These are phyloP conservation scores for Clitopilus hobsonii DNA, from an alignment of 768 basidiomycete genomes.

Conservation along the genomic window DNA sequence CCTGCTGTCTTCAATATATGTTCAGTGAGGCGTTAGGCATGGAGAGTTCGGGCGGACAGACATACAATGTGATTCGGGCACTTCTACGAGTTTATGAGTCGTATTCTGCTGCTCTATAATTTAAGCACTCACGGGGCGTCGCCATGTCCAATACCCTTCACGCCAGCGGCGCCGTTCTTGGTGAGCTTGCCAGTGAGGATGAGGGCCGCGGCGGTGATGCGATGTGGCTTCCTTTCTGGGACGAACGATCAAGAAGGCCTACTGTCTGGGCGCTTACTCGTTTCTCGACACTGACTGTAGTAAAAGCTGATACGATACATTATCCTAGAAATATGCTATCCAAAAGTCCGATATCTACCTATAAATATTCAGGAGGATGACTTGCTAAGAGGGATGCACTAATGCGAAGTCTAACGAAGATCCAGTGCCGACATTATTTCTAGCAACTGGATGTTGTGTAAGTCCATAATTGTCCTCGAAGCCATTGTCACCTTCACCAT, in stretches of 20 bases:
- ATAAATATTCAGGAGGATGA: too few relatives aligned
- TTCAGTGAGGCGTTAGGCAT: not conserved
- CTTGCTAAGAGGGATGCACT: not conserved
- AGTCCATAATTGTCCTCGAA: not conserved
- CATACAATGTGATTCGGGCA: constrained; percentile 27
- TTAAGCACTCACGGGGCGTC: not conserved
- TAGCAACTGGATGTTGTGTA: not conserved
- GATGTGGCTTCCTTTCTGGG: not conserved
- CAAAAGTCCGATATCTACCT: not conserved
- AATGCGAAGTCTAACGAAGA: not conserved
- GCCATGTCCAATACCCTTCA: not conserved
- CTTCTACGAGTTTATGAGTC: too few relatives aligned
- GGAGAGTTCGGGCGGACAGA: constrained; percentile 1
- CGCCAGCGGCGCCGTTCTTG: not conserved
- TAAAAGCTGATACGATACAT: not conserved
- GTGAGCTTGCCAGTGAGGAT: not conserved
- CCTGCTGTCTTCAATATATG: constrained; percentile 23
- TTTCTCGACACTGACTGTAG: too few relatives aligned
- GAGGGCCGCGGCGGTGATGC: not conserved
- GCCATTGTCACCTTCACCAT: constrained; percentile 12
- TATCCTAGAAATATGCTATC: not conserved
- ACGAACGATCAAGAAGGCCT: not conserved
- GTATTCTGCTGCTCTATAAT: too few relatives aligned
- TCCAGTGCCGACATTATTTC: not conserved
- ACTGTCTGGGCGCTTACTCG: too few relatives aligned